phyloP scores from a whole-genome alignment of 2,329 filamentous ascomycete genomes.

The Kalaharituber pfeilii region DNA sequence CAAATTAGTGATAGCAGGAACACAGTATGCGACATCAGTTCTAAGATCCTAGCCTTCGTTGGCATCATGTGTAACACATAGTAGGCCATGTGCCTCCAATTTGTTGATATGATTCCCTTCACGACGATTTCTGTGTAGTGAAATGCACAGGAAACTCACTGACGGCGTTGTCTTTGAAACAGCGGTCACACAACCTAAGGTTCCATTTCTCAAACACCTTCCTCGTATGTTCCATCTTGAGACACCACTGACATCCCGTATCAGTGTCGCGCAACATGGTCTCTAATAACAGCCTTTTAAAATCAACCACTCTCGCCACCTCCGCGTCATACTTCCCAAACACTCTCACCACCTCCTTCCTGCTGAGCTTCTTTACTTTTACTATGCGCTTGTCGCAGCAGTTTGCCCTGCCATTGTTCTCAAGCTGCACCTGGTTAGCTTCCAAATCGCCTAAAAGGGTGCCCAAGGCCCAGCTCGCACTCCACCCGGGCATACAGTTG shows the following conservation, averaged over 20 bases:
- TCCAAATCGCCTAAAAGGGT: too few relatives aligned
- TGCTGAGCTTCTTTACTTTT: too few relatives aligned
- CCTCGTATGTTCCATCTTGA: not conserved
- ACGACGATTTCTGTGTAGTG: too few relatives aligned
- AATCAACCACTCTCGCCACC: not conserved
- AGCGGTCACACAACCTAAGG: not conserved
- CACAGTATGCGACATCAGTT: too few relatives aligned
- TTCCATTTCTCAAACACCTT: not conserved
- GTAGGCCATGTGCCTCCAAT: not conserved
- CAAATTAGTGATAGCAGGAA: too few relatives aligned
- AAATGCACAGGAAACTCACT: not conserved
- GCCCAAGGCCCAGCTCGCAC: not conserved
- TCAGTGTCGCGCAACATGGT: not conserved
- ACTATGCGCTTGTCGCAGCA: too few relatives aligned
- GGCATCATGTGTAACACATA: too few relatives aligned
- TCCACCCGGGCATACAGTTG: not conserved
- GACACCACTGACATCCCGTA: not conserved
- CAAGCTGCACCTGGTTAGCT: too few relatives aligned
- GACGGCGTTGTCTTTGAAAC: not conserved
- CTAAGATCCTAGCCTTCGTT: too few relatives aligned
- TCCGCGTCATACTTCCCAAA: not conserved
- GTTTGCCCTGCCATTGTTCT: too few relatives aligned
- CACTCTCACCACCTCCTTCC: not conserved
- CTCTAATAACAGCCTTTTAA: not conserved
- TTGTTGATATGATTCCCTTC: too few relatives aligned